Percentiles rank a stretch among this genome's conserved stretches.
These are phyloP conservation scores for Phytophthora sp. DNA, from an alignment of 352 stramenopile species.

Conservation along the genomic window DNA sequence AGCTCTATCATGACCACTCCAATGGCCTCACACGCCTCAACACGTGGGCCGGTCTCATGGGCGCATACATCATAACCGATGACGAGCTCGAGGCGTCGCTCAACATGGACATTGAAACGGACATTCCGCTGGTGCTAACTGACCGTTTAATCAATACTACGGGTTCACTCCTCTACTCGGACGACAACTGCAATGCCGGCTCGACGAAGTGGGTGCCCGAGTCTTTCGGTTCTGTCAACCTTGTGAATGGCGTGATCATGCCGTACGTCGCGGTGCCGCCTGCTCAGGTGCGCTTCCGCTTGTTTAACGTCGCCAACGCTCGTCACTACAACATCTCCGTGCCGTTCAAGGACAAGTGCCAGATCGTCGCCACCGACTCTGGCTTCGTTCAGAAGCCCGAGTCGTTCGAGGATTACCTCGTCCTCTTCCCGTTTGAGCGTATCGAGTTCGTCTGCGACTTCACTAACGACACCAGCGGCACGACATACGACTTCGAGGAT, in stretches of 20 bases:
- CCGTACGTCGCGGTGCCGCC: conserved; percentile 68
- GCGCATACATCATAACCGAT: conserved; percentile 62
- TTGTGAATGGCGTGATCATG: conserved; percentile 68
- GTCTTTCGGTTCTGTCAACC: conserved; percentile 59
- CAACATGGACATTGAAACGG: conserved; percentile 60
- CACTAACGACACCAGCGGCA: conserved; percentile 37
- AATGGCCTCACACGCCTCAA: conserved; percentile 65
- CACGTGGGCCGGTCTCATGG: conserved; percentile 59
- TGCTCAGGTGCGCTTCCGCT: conserved; percentile 70
- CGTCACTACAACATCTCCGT: conserved; percentile 82
- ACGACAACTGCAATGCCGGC: conserved; percentile 49
- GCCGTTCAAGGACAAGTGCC: conserved; percentile 70
- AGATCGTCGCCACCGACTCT: conserved; percentile 63
- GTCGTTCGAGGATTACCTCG: conserved; percentile 40
- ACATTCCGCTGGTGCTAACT: conserved; percentile 54
- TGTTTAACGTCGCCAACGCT: conserved; percentile 68
- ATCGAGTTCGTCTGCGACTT: conserved; percentile 74
- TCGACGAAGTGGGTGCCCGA: conserved; percentile 58
- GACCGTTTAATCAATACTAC: conserved; percentile 51
- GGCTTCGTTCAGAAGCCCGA: conserved; percentile 67
- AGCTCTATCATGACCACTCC: conserved; percentile 65
- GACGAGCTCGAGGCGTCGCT: conserved; percentile 43
- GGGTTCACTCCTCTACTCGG: conserved; percentile 56
- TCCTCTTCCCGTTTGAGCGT: conserved; percentile 61
- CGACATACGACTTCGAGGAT: conserved; percentile 59